Evolutionary conservation across 192 early-diverging fungal species (phyloP).

Genomic region (Fimicolochytrium jonesii): DNA sequence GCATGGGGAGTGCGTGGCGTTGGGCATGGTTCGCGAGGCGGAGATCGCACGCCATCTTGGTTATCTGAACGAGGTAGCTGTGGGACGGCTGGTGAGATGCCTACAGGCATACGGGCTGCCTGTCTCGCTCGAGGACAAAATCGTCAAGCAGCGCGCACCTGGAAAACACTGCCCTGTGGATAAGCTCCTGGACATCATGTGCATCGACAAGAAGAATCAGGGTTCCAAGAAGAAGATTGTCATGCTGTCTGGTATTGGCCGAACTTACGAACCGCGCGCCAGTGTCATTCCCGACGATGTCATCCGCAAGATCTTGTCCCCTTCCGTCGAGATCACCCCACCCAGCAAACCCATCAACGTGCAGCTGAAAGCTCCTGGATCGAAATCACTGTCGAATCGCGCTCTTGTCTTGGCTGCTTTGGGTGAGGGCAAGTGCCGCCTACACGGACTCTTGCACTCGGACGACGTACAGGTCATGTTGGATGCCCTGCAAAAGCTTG

Average conservation of each 20-base stretch:
- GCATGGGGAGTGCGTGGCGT: conserved; percentile 94
- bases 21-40: conserved; percentile 93
- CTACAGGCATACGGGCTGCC: conserved; percentile 86
- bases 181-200: conserved; percentile 83
- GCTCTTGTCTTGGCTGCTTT: conserved; percentile 88
- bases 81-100: conserved; percentile 81
- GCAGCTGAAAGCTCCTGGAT: conserved; percentile 76
- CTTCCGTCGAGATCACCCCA: conserved; percentile 58
- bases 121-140: conserved; percentile 75
- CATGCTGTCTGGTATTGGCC: conserved; percentile 77
- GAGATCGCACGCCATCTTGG: conserved; percentile 89
- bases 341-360: conserved; percentile 29
- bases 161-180: conserved; percentile 69
- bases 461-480: conserved; percentile 99
- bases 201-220: conserved; percentile 94
- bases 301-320: conserved; percentile 79
- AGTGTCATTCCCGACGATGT: conserved; percentile 78
- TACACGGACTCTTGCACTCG: conserved; percentile 88
- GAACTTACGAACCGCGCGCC: conserved; percentile 77
- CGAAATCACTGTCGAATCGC: conserved; percentile 97
- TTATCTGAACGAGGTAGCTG: conserved; percentile 76
- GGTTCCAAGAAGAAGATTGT: conserved; percentile 90
- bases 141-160: conserved; percentile 57
- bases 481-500: conserved; percentile 81
- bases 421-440: conserved; percentile 71